Conservation (phyloP, 192 early-diverging fungal species). For the Entrophospora sp. region DNA sequence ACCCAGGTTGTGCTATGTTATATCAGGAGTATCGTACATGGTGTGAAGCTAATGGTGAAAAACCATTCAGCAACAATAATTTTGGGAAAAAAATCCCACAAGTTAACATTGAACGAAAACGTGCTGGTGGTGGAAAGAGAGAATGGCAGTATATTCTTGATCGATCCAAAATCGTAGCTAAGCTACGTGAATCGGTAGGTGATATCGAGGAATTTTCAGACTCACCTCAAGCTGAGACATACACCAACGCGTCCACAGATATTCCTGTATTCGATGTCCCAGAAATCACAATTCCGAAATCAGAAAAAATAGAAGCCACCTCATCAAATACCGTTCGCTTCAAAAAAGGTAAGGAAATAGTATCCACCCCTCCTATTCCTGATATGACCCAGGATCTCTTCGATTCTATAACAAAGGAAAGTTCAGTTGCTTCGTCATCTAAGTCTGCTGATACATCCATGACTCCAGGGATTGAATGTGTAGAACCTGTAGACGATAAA, state of each 20-base stretch:
- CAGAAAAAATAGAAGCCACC: background rate
- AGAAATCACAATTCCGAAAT: background rate
- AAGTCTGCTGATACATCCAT: background rate
- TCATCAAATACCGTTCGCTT: background rate
- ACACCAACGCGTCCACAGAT: too few species aligned
- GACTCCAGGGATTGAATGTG: background rate
- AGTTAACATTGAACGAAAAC: too few species aligned
- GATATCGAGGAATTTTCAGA: slow-evolving; percentile 12
- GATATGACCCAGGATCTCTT: slow-evolving; percentile 1
- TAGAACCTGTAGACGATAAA: slow-evolving; percentile 11
- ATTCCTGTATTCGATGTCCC: slow-evolving; percentile 12
- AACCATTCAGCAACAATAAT: too few species aligned
- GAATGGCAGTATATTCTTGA: slow-evolving; percentile 13
- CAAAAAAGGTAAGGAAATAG: slow-evolving; percentile 6
- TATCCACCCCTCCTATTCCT: slow-evolving; percentile 3
- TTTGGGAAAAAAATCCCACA: too few species aligned
- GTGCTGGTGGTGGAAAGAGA: slow-evolving; percentile 16
- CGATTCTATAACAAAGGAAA: background rate
- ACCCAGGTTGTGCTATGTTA: too few species aligned
- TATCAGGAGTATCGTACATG: too few species aligned
- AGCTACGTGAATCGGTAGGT: slow-evolving; percentile 4
- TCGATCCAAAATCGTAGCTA: slow-evolving; percentile 3
- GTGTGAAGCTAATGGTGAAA: too few species aligned
- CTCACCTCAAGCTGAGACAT: slow-evolving; percentile 13
- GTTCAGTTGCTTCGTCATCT: slow-evolving; percentile 8